These are phyloP conservation scores for Penicillium paxilli DNA, from an alignment of 495 filamentous ascomycete genomes.

Conservation along the genomic window DNA sequence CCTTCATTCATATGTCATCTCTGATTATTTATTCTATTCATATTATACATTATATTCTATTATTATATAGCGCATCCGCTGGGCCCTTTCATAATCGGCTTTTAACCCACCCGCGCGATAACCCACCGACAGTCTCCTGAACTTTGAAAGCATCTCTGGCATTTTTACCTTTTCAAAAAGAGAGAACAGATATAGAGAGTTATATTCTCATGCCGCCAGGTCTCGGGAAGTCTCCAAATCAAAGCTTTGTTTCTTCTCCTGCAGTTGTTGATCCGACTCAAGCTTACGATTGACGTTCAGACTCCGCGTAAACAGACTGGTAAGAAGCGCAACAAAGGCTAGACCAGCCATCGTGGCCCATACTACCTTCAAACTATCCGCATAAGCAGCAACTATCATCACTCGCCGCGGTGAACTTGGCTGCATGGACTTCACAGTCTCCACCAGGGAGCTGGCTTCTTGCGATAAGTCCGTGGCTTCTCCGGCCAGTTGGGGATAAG, in stretches of 20 bases:
- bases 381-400: constrained; percentile 44
- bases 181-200: too few relatives aligned
- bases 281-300: neutral
- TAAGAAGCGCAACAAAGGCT: constrained; percentile 3
- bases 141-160: too few relatives aligned
- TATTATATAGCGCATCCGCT: too few relatives aligned
- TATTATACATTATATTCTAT: too few relatives aligned
- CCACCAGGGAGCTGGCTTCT: constrained; percentile 50
- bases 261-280: constrained; percentile 1
- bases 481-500: constrained; percentile 30
- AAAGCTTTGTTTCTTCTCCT: neutral
- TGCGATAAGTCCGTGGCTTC: constrained; percentile 41
- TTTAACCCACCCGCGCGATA: too few relatives aligned
- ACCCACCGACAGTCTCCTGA: too few relatives aligned
- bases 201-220: neutral
- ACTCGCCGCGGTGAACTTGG: constrained; percentile 22
- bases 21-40: too few relatives aligned
- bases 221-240: neutral
- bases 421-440: constrained; percentile 49
- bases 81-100: too few relatives aligned
- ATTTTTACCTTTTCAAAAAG: too few relatives aligned
- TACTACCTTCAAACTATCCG: constrained; percentile 45
- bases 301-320: constrained; percentile 10
- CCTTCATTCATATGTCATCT: too few relatives aligned
- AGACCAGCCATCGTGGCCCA: constrained; percentile 31